Conservation (phyloP, 768 basidiomycete genomes). For the Cystobasidium ongulense region DNA sequence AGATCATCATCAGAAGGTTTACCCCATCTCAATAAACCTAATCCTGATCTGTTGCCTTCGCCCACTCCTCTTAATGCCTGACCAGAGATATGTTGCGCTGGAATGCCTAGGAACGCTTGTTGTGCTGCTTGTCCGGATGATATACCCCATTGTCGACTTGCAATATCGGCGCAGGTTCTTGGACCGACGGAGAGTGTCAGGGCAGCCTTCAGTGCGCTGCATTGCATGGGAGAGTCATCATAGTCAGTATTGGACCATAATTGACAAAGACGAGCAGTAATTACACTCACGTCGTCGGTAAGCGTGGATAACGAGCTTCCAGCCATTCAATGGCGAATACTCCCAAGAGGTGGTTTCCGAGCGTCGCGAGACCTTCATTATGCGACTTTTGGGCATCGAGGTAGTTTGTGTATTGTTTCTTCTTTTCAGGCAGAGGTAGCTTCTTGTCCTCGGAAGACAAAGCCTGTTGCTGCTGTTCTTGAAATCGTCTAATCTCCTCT, state of each 20-base stretch:
- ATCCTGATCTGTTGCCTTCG: constrained; percentile 52
- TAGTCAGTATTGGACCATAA: background rate
- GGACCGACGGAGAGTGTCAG: constrained; percentile 88
- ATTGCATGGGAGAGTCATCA: background rate
- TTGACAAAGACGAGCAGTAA: background rate
- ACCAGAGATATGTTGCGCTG: constrained; percentile 35
- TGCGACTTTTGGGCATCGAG: constrained; percentile 45
- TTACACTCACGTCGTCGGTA: constrained; percentile 57
- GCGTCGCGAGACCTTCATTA: constrained; percentile 64
- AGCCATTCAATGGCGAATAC: constrained; percentile 80
- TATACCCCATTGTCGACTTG: constrained; percentile 55
- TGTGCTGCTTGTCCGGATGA: constrained; percentile 31
- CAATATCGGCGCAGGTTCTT: constrained; percentile 69
- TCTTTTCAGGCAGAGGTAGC: background rate
- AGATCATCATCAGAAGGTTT: constrained; percentile 53
- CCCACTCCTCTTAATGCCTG: constrained; percentile 37
- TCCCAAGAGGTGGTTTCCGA: constrained; percentile 84
- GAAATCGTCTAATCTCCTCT: background rate
- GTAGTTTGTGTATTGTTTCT: constrained; percentile 23
- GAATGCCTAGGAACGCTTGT: constrained; percentile 32
- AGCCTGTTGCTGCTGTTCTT: background rate
- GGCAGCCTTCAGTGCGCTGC: constrained; percentile 72
- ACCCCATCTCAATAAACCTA: constrained; percentile 71
- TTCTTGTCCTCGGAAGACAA: background rate
- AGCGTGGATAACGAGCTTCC: constrained; percentile 70